These are phyloP conservation scores for Reticulascus tulasneorum DNA, from an alignment of 2,329 filamentous ascomycete species.

Conservation along the genomic window DNA sequence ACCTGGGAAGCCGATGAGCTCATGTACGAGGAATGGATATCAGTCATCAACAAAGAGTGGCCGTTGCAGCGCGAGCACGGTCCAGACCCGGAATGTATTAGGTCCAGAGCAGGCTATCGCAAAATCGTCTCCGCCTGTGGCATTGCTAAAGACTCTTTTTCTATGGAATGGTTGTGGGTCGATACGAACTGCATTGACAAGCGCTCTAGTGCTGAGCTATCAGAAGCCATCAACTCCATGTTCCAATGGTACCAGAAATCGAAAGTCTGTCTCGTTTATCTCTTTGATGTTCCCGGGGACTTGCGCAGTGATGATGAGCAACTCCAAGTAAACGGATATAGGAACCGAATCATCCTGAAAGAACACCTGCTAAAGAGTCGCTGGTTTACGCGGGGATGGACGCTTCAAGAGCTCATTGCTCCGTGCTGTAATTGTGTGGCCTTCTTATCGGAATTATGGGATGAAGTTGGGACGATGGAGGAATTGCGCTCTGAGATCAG, in stretches of 20 bases:
- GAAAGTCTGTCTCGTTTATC: slow-evolving; percentile 14
- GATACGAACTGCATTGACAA: slow-evolving; percentile 16
- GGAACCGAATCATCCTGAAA: too few relatives aligned
- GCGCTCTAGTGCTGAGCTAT: slow-evolving; percentile 10
- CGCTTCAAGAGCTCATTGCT: slow-evolving; percentile 19
- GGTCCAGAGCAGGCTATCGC: too few relatives aligned
- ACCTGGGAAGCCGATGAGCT: too few relatives aligned
- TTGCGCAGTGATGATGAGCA: not conserved
- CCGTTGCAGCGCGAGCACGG: too few relatives aligned
- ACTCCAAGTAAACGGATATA: too few relatives aligned
- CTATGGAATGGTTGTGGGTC: slow-evolving; percentile 12
- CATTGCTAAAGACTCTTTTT: too few relatives aligned
- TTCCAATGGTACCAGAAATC: slow-evolving; percentile 15
- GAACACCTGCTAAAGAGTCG: slow-evolving; percentile 5
- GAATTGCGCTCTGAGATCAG: slow-evolving; percentile 7
- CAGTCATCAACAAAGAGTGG: too few relatives aligned
- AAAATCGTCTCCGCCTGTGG: too few relatives aligned
- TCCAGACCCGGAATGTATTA: too few relatives aligned
- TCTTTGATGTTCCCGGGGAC: slow-evolving; percentile 7
- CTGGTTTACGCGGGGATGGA: slow-evolving; percentile 14
- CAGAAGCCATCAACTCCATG: slow-evolving; percentile 18
- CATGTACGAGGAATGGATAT: too few relatives aligned
- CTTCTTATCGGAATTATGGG: slow-evolving; percentile 16
- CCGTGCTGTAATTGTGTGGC: slow-evolving; percentile 15
- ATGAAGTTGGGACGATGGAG: slow-evolving; percentile 2